Conservation (phyloP, 2,329 filamentous ascomycete genomes). For the Ophiosphaerella narmari region DNA sequence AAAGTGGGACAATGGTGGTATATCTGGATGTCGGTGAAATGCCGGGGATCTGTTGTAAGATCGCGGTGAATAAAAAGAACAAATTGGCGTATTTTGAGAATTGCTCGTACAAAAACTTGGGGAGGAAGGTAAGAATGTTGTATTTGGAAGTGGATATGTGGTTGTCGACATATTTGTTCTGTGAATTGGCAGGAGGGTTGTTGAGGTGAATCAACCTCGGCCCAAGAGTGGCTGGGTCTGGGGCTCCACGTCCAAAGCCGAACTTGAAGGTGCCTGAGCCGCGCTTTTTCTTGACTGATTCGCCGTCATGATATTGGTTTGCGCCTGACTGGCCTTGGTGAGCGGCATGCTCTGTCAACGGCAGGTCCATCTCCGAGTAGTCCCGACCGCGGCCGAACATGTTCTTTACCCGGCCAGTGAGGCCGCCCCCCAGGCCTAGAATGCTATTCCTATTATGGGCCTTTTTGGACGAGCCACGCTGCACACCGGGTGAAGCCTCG, state of each 20-base stretch:
- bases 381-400: constrained; percentile 83
- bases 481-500: constrained; percentile 54
- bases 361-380: constrained; percentile 98
- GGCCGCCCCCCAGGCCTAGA: constrained; percentile 80
- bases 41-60: constrained; percentile 90
- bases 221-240: constrained; percentile 87
- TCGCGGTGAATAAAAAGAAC: constrained; percentile 98
- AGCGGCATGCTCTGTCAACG: constrained; percentile 77
- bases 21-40: constrained; percentile 94
- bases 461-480: constrained; percentile 59
- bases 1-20: constrained; percentile 93
- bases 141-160: constrained; percentile 98
- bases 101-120: constrained; percentile 97
- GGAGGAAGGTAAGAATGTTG: constrained; percentile 88
- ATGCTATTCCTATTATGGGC: constrained; percentile 82
- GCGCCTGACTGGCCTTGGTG: constrained; percentile 48
- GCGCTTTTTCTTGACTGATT: constrained; percentile 46
- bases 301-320: constrained; percentile 46
- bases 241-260: constrained; percentile 81
- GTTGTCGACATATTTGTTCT: constrained; percentile 92
- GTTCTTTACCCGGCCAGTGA: constrained; percentile 86
- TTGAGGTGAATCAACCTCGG: constrained; percentile 94
- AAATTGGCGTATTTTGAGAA: constrained; percentile 99
- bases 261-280: constrained; percentile 78
- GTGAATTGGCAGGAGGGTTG: constrained; percentile 88